These are phyloP conservation scores for Licmophora abbreviata DNA, from an alignment of 108 stramenopile species.

Conservation along the genomic window DNA sequence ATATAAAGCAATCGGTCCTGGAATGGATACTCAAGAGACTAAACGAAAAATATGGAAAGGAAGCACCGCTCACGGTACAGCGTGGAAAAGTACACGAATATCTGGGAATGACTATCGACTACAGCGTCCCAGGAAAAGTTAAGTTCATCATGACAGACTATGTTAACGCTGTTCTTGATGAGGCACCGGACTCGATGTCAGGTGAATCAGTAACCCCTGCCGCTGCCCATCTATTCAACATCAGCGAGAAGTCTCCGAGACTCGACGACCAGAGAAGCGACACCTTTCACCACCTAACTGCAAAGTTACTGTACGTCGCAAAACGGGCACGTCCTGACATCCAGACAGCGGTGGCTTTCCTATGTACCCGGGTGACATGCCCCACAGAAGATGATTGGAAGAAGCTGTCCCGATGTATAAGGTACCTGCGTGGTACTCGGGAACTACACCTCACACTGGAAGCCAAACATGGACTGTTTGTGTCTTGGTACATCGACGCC, in stretches of 20 bases:
- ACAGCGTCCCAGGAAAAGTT: slow-evolving; percentile 2
- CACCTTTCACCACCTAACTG: background rate
- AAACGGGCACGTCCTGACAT: slow-evolving; percentile 19
- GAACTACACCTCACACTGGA: slow-evolving; percentile 14
- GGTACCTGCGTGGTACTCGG: slow-evolving; percentile 24
- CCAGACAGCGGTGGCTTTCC: slow-evolving; percentile 29
- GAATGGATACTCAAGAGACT: slow-evolving; percentile 1
- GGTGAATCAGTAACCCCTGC: slow-evolving; percentile 20
- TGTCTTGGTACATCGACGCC: slow-evolving; percentile 44
- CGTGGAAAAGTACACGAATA: slow-evolving; percentile 20
- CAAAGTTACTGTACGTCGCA: slow-evolving; percentile 14
- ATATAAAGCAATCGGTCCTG: slow-evolving; percentile 10
- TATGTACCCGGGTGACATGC: slow-evolving; percentile 28
- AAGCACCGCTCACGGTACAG: slow-evolving; percentile 4
- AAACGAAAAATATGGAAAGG: slow-evolving; percentile 14
- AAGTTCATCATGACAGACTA: slow-evolving; percentile 15
- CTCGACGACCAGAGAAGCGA: background rate
- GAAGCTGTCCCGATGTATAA: slow-evolving; percentile 23
- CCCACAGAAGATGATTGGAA: slow-evolving; percentile 37
- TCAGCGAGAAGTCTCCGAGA: slow-evolving; percentile 10
- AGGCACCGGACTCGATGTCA: slow-evolving; percentile 10
- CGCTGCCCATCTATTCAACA: slow-evolving; percentile 25
- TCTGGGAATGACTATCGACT: slow-evolving; percentile 35
- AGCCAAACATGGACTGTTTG: slow-evolving; percentile 4
- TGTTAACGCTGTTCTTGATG: slow-evolving; percentile 11